Conservation (phyloP, 441 rosid species). For the Euphorbia schlechtendalii region DNA sequence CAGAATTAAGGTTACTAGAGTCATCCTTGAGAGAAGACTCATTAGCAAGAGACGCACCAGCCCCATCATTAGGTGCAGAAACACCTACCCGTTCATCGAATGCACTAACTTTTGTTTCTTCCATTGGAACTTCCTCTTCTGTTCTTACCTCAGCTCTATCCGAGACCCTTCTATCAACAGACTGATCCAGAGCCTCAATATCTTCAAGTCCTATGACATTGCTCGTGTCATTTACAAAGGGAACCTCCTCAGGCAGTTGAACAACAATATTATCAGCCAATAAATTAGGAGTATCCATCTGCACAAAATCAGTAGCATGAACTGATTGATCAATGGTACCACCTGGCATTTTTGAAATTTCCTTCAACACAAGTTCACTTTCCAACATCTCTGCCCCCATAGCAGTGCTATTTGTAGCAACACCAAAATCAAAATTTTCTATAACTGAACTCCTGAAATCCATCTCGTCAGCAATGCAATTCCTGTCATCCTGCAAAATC, state of each 20-base stretch:
- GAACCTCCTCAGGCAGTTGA: slow-evolving; percentile 30
- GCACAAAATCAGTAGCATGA: slow-evolving; percentile 23
- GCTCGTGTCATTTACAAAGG: slow-evolving; percentile 26
- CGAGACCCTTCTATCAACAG: slow-evolving; percentile 25
- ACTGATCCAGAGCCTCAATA: slow-evolving; percentile 32
- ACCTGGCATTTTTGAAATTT: slow-evolving; percentile 26
- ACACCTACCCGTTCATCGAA: slow-evolving; percentile 30
- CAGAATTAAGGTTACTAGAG: slow-evolving; percentile 23
- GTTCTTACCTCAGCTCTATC: slow-evolving; percentile 37
- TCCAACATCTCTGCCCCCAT: slow-evolving; percentile 24
- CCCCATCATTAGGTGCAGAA: slow-evolving; percentile 25
- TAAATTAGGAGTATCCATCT: slow-evolving; percentile 28
- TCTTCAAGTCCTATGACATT: slow-evolving; percentile 26
- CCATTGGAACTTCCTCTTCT: slow-evolving; percentile 30
- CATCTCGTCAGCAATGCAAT: slow-evolving; percentile 20
- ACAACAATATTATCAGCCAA: slow-evolving; percentile 26
- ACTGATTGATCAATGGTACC: slow-evolving; percentile 8
- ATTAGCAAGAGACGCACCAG: slow-evolving; percentile 24
- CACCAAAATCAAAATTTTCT: slow-evolving; percentile 31
- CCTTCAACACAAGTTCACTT: slow-evolving; percentile 19
- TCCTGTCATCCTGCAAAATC: slow-evolving; percentile 25
- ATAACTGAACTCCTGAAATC: slow-evolving; percentile 23
- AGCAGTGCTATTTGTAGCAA: slow-evolving; percentile 30
- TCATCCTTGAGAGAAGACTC: slow-evolving; percentile 29
- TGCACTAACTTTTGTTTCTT: slow-evolving; percentile 39